Evolutionary conservation across 2,329 filamentous ascomycete species (phyloP), one percentile per base, ranked within the genome.

Genomic region (Claviceps africana): DNA sequence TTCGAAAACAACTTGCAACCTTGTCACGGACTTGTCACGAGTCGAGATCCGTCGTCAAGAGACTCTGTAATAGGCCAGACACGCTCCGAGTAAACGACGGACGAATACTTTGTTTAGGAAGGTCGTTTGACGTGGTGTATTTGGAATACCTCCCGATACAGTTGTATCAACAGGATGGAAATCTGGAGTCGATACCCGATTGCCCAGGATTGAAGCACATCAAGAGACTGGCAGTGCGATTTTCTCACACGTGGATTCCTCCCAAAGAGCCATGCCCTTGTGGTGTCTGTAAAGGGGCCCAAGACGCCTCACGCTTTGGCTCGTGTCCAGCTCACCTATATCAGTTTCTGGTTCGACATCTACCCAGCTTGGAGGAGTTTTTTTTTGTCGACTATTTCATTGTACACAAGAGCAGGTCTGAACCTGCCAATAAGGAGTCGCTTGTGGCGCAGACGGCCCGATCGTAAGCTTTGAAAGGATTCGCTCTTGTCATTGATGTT

Each of bases 301-400:
- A 69, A 50, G 56, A 58, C 8, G 52, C 55, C 3, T 50, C 57
- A 10, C 60, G 61, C 21, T 59, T 55, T 40, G 57, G 63, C 47
- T 57, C 60, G 15, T 66, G 65, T 31, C 71, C 71, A 0, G 59
- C 61, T 5, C 71, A 74, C 50, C 59, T 72, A 1, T 73, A 71
- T 56, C 68, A 72, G 48, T 72, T 74, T 33, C 60, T 72, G 7
- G 65, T 69, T 2, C 60, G 70, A 10, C 66, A 70, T 54, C 59
- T 70, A 15, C 68, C 68, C 1, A 70, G 68, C 15, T 60, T 74
- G 6, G 65, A 72, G 52, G 61, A 66, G 1, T 71, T 74, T 44
- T 73, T 70, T 54, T 68, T 74, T 46, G 60, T 74, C 22, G 72
- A 74, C 55, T 72, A 70, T 50, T 60, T 71, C 6, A 67, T 71